A percentile compares a stretch with the other conserved stretches of the same genome.
Evolutionary conservation across 345 rosid species (phyloP).

Genomic region (Lepidium aucheri): DNA sequence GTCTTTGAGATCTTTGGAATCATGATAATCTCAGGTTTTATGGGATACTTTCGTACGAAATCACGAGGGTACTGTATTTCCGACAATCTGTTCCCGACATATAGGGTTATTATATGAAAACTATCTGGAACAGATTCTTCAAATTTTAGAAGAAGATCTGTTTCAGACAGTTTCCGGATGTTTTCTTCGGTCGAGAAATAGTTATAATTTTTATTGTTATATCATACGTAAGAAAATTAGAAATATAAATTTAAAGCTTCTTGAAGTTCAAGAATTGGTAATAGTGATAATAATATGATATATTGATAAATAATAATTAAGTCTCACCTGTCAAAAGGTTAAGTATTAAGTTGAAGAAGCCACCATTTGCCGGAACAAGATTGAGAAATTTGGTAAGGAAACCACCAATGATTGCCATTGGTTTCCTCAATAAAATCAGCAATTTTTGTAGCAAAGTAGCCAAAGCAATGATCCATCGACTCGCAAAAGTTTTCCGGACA

Average conservation of each 20-base stretch:
- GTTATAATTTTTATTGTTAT: neutral
- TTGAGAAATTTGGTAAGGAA: slow-evolving; percentile 13
- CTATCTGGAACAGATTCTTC: too few relatives aligned
- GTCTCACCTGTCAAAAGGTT: slow-evolving; percentile 12
- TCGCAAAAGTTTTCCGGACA: slow-evolving; percentile 9
- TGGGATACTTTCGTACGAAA: neutral
- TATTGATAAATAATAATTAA: neutral
- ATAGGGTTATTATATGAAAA: too few relatives aligned
- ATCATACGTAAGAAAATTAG: neutral
- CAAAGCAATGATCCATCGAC: slow-evolving; percentile 13
- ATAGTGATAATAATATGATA: neutral
- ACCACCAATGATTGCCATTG: neutral
- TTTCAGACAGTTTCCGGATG: too few relatives aligned
- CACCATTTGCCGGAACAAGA: slow-evolving; percentile 16
- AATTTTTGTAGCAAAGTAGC: slow-evolving; percentile 11
- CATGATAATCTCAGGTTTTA: neutral
- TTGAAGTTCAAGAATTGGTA: neutral
- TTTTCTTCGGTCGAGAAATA: too few relatives aligned
- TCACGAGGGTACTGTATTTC: too few relatives aligned
- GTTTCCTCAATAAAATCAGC: neutral
- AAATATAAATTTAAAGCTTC: neutral
- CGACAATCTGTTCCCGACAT: too few relatives aligned
- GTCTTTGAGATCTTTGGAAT: neutral
- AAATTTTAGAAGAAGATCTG: too few relatives aligned
- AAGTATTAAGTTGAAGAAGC: slow-evolving; percentile 22